Base-by-base conservation (phyloP, 306 rosid species). In the Lupinus albus region DNA sequence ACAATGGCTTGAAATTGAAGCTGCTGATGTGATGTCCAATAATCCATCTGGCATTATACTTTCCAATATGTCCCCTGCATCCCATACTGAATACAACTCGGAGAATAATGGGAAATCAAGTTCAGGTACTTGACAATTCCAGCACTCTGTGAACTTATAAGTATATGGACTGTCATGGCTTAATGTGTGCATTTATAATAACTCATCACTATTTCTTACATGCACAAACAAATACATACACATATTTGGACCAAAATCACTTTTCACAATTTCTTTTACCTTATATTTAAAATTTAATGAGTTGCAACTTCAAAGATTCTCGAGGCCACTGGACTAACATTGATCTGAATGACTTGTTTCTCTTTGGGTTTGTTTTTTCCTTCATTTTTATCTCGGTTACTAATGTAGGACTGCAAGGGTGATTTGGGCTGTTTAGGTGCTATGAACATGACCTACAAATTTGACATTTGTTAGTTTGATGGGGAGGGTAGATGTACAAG, bases 1-100 rank as follows among this genome's bases (percentile, higher is more conserved):
- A 45, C 99, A 90, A 70, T 94, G 99, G 99, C 83, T 90, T 74
- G 97, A 94, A 78, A 88, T 94, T 61, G 99, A 85, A 75, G 91
- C 91, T 53, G 85, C 95, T 68, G 99, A 90, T 74, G 83, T 80
- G 55, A 75, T 93, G 79, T 67, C 86, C 79, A 77, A 48, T 78
- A 86, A 81, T 81, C 75, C 78, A 50, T 86, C 97, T 4, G 89
- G 92, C 45, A 75, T 90, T 73, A 36, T 85, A 76, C 91, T 84
- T 79, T 74, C 97, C 41, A 84, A 79, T 64, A 54, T 79, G 81
- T 74, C 83, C 61, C 69, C 81, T 67, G 63, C 64, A 72, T 17
- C 88, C 54, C 76, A 75, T 61, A 59, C 81, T 30, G 94, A 88
- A 69, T 50, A 84, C 68, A 78, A 83, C 67, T 57, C 76, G 0